These are phyloP conservation scores for Xylariaceae sp. DNA, from an alignment of 2,329 filamentous ascomycete genomes.

Conservation along the genomic window DNA sequence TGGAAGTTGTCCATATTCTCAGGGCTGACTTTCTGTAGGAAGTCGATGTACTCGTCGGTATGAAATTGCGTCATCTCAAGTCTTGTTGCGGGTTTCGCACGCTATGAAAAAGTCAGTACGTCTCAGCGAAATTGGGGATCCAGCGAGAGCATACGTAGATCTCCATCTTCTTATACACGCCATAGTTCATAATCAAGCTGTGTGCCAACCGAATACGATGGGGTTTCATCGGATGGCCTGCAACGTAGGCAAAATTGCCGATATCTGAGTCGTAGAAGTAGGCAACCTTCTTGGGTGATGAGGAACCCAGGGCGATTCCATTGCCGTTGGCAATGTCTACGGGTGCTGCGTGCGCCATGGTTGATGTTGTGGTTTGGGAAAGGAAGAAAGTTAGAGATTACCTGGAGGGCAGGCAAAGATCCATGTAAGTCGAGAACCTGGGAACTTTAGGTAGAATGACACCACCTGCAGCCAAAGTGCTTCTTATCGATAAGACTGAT, in stretches of 20 bases:
- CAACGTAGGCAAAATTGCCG: slow-evolving; percentile 96
- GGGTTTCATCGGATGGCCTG: slow-evolving; percentile 98
- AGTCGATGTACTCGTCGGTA: slow-evolving; percentile 93
- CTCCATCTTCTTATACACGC: slow-evolving; percentile 95
- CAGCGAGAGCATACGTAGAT: slow-evolving; percentile 77
- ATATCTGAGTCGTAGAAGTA: slow-evolving; percentile 99
- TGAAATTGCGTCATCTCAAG: slow-evolving; percentile 95
- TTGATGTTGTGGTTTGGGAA: slow-evolving; percentile 15
- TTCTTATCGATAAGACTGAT: slow-evolving; percentile 7
- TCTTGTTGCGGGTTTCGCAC: slow-evolving; percentile 82
- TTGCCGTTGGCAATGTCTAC: slow-evolving; percentile 58
- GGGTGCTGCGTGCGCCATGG: slow-evolving; percentile 54
- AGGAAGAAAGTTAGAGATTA: slow-evolving; percentile 12
- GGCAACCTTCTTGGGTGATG: slow-evolving; percentile 76
- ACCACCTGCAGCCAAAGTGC: background rate
- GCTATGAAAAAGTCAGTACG: slow-evolving; percentile 47
- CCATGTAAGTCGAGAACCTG: background rate
- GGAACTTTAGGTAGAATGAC: no score
- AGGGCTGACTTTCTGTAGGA: slow-evolving; percentile 90
- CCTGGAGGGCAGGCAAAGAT: background rate
- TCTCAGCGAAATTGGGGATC: slow-evolving; percentile 47
- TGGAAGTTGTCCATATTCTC: slow-evolving; percentile 97
- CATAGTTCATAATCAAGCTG: slow-evolving; percentile 94
- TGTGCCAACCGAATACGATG: slow-evolving; percentile 95
- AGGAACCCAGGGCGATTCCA: slow-evolving; percentile 51